Conservation (phyloP, 257 asterid species). For the Solanum bulbocastanum region DNA sequence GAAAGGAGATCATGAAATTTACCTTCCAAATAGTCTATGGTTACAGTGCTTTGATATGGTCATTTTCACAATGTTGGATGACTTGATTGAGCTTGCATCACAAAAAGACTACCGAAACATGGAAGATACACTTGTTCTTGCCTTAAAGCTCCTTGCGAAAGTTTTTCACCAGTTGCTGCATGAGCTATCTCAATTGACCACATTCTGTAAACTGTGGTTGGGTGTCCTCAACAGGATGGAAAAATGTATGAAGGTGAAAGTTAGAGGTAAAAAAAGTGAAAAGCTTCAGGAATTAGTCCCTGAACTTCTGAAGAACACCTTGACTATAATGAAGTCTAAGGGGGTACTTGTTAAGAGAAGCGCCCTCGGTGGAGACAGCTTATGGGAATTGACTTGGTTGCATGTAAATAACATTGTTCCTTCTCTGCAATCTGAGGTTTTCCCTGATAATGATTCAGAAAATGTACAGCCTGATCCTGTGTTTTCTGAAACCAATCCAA, state of each 20-base stretch:
- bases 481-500: constrained; percentile 13
- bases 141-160: constrained; percentile 61
- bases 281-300: constrained; percentile 79
- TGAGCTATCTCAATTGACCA: constrained; percentile 45
- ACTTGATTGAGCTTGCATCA: constrained; percentile 74
- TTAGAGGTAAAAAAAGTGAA: constrained; percentile 58
- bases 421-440: constrained; percentile 59
- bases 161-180: constrained; percentile 45
- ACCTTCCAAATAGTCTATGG: constrained; percentile 55
- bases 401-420: constrained; percentile 75
- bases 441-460: constrained; percentile 47
- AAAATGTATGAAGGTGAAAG: constrained; percentile 64
- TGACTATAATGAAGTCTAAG: constrained; percentile 67
- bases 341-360: constrained; percentile 69
- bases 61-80: constrained; percentile 78
- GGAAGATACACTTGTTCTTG: constrained; percentile 78
- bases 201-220: constrained; percentile 88
- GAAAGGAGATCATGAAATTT: constrained; percentile 57
- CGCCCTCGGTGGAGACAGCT: constrained; percentile 77
- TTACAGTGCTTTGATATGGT: constrained; percentile 83
- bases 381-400: constrained; percentile 94
- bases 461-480: constrained; percentile 7
- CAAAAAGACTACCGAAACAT: constrained; percentile 83
- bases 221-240: constrained; percentile 81
- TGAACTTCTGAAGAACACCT: constrained; percentile 69